Evolutionary conservation across 1,139 yeast genomes (phyloP), one percentile per base, ranked within the genome.

Genomic region (Pichia kudriavzevii): DNA sequence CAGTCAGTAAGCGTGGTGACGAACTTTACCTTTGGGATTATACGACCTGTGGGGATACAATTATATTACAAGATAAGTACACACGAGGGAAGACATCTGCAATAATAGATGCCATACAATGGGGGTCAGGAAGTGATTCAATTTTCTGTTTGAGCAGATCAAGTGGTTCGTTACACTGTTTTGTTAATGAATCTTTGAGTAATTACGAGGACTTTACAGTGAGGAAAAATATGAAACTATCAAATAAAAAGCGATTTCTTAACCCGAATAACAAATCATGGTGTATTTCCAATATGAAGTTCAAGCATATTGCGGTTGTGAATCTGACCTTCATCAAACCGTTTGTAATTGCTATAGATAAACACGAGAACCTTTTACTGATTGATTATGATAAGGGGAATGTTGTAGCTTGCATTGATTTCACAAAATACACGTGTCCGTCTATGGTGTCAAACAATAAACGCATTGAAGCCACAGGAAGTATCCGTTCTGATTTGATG

Each of bases 111-210:
- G 66, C 69, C 16, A 59, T 78, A 3, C 55, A 67, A 25, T 79
- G 88, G 87, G 67, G 67, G 32, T 40, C 44, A 10, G 53, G 55
- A 1, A 51, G 50, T 31, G 58, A 59, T 4, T 72, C 76, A 0
- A 63, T 77, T 47, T 76, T 81, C 1, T 63, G 79, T 30, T 61
- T 75, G 20, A 76, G 79, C 16, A 62, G 65, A 40, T 58, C 66
- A 7, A 63, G 72, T 17, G 87, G 87, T 0, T 72, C 82, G 2
- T 59, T 79, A 10, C 87, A 79, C 48, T 75, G 80, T 72, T 79
- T 73, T 54, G 58, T 50, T 8, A 53, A 50, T 28, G 52, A 49
- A 7, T 46, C 44, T 40, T 48, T 44, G 39, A 47, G 38, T 32
- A 43, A 42, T 25, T 42, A 38, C 18, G 31, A 31, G 15, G 38